phyloP scores from a whole-genome alignment of 371 early-diverging fungal species.

The Haplosporangium sp. region DNA sequence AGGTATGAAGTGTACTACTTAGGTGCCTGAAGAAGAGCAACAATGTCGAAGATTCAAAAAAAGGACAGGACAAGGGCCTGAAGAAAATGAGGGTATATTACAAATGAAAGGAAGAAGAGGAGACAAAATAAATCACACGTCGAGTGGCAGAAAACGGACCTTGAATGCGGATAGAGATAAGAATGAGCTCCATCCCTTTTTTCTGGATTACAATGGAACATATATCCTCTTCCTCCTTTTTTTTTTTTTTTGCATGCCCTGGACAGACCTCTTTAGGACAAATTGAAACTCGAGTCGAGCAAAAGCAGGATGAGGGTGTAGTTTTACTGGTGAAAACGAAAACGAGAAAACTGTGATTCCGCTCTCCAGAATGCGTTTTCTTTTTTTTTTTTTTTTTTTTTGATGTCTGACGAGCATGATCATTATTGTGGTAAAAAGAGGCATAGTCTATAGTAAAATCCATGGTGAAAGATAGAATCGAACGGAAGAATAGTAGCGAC shows the following conservation, averaged over 20 bases:
- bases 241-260: slow-evolving; percentile 1
- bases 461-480: too few species aligned
- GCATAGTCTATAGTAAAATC: too few species aligned
- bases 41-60: too few species aligned
- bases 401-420: too few species aligned
- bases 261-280: slow-evolving; percentile 17
- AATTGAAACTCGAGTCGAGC: slow-evolving; percentile 10
- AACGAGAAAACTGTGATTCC: not conserved
- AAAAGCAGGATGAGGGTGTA: not conserved
- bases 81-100: not conserved
- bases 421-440: too few species aligned
- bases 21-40: too few species aligned
- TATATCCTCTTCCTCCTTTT: slow-evolving; percentile 8
- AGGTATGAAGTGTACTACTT: too few species aligned
- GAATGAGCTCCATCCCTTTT: slow-evolving; percentile 7
- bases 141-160: not conserved
- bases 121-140: not conserved
- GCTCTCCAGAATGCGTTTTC: not conserved
- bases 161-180: not conserved
- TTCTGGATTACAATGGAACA: slow-evolving; percentile 29
- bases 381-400: too few species aligned
- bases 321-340: not conserved
- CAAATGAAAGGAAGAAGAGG: not conserved
- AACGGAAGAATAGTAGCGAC: too few species aligned
- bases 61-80: not conserved